Evolutionary conservation across 139 green algal species (phyloP).

Genomic region (Chlamydomonas asymmetrica): DNA sequence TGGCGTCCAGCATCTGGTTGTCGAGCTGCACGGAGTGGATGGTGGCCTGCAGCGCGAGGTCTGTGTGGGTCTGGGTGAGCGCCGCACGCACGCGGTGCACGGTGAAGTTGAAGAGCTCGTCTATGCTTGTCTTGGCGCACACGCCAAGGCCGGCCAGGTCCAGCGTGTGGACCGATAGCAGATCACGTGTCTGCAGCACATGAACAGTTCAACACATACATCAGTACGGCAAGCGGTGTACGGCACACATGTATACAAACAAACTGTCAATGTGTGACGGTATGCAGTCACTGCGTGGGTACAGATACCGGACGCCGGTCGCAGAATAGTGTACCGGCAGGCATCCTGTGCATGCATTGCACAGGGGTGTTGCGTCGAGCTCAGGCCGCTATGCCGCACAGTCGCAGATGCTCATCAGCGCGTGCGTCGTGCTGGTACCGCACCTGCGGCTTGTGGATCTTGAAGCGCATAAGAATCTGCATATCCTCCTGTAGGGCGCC

Average conservation of each 20-base stretch:
- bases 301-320: too few relatives aligned
- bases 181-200: conserved; percentile 45
- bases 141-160: conserved; percentile 63
- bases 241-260: too few relatives aligned
- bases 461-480: conserved; percentile 72
- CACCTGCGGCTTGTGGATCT: conserved; percentile 53
- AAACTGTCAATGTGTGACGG: too few relatives aligned
- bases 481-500: neutral
- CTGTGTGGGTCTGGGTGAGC: conserved; percentile 30
- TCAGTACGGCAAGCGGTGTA: too few relatives aligned
- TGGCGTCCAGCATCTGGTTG: conserved; percentile 86
- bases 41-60: conserved; percentile 34
- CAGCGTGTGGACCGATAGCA: conserved; percentile 54
- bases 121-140: conserved; percentile 52
- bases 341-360: too few relatives aligned
- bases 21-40: conserved; percentile 79
- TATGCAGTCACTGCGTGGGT: conserved; percentile 9
- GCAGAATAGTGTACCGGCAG: too few relatives aligned
- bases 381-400: too few relatives aligned
- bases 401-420: neutral
- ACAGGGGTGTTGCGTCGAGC: too few relatives aligned
- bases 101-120: conserved; percentile 87
- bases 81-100: conserved; percentile 23
- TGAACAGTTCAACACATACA: neutral
- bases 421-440: neutral